Percentiles rank a stretch among this genome's conserved stretches.
Conservation (phyloP, 2,329 filamentous ascomycete genomes). For the Sclerotinia subarctica region DNA sequence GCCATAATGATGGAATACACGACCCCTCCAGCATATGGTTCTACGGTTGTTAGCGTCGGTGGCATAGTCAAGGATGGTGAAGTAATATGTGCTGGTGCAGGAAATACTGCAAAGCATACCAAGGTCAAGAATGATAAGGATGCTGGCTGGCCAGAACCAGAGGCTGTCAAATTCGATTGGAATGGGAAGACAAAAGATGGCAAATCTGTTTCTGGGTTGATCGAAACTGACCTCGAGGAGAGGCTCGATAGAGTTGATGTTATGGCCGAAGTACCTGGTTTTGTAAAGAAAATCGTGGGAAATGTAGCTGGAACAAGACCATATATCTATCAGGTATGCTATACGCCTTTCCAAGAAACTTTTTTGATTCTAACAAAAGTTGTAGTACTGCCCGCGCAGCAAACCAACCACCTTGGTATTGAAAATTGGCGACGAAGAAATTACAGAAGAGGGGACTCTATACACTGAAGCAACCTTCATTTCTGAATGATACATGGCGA, state of each 20-base stretch:
- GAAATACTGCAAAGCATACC: slow-evolving; percentile 65
- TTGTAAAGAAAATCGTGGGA: slow-evolving; percentile 91
- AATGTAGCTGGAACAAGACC: slow-evolving; percentile 88
- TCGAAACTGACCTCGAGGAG: slow-evolving; percentile 67
- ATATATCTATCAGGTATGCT: slow-evolving; percentile 88
- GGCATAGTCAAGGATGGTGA: slow-evolving; percentile 78
- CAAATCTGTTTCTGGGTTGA: slow-evolving; percentile 63
- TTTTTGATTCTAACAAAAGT: slow-evolving; percentile 29
- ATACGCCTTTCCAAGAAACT: neutral
- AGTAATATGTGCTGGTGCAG: slow-evolving; percentile 69
- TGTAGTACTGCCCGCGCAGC: slow-evolving; percentile 66
- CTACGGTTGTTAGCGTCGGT: slow-evolving; percentile 78
- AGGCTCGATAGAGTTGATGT: slow-evolving; percentile 84
- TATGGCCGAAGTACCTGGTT: slow-evolving; percentile 92
- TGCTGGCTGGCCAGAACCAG: slow-evolving; percentile 87
- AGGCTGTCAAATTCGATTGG: slow-evolving; percentile 73
- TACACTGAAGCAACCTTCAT: slow-evolving; percentile 98
- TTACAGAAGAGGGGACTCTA: slow-evolving; percentile 71
- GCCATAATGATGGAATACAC: slow-evolving; percentile 95
- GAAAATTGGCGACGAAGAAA: slow-evolving; percentile 77
- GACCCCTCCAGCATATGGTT: slow-evolving; percentile 88
- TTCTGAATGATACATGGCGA: slow-evolving; percentile 47
- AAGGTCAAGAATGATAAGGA: slow-evolving; percentile 68
- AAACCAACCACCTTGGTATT: slow-evolving; percentile 71
- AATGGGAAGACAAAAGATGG: slow-evolving; percentile 72